These are phyloP conservation scores for Nowakowskiella sp. DNA, from an alignment of 192 early-diverging fungal genomes.

Conservation along the genomic window DNA sequence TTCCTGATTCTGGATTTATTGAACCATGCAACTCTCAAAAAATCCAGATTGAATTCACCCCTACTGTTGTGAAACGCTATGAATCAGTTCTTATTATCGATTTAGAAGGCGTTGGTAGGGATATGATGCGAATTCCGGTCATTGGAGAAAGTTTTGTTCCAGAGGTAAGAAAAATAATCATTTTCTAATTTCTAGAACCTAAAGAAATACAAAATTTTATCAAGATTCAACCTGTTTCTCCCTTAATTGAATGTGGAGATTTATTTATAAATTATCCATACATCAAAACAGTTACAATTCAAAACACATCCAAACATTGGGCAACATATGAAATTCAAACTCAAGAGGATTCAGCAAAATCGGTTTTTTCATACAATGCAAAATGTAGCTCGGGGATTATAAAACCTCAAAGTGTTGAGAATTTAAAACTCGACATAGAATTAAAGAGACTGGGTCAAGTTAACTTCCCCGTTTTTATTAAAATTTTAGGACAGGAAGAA, in stretches of 20 bases:
- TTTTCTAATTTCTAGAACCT: constrained; percentile 6
- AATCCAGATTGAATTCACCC: constrained; percentile 34
- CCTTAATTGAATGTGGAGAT: constrained; percentile 34
- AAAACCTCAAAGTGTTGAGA: constrained; percentile 23
- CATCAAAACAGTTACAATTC: constrained; percentile 23
- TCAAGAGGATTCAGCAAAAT: constrained; percentile 40
- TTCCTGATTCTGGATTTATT: constrained; percentile 28
- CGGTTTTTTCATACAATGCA: constrained; percentile 35
- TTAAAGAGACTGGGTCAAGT: constrained; percentile 42
- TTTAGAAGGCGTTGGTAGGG: constrained; percentile 34
- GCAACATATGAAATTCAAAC: constrained; percentile 35
- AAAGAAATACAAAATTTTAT: constrained; percentile 1
- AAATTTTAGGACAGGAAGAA: constrained; percentile 34
- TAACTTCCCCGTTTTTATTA: constrained; percentile 42
- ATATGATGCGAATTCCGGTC: constrained; percentile 29
- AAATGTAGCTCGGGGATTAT: constrained; percentile 36
- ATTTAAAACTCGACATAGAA: constrained; percentile 31
- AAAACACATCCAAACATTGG: constrained; percentile 35
- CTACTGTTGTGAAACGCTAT: constrained; percentile 30
- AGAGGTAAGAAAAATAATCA: constrained; percentile 29
- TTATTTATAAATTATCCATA: constrained; percentile 45
- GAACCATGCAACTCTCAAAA: constrained; percentile 5
- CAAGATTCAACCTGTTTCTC: constrained; percentile 28
- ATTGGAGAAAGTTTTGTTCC: constrained; percentile 44
- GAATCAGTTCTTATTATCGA: constrained; percentile 29